Percentiles rank a stretch among this genome's conserved stretches.
Conservation (phyloP, 805 yeast genomes). For the Nakazawaea ishiwadae region DNA sequence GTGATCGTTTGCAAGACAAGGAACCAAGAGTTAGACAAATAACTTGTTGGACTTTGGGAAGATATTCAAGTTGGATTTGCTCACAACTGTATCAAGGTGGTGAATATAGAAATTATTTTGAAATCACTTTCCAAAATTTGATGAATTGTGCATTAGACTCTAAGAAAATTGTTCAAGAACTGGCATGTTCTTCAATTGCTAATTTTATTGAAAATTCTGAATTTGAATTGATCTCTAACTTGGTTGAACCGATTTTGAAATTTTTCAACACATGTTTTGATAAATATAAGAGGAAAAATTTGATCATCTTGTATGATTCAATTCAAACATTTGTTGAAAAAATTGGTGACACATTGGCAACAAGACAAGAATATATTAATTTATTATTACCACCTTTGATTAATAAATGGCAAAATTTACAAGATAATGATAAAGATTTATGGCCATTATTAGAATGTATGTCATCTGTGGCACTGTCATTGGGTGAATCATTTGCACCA, state of each 20-base stretch:
- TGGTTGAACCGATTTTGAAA: constrained; percentile 60
- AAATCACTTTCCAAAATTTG: constrained; percentile 75
- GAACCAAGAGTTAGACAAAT: constrained; percentile 89
- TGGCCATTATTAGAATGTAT: constrained; percentile 94
- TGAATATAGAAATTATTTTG: constrained; percentile 59
- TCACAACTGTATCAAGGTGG: constrained; percentile 61
- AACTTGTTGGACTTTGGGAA: constrained; percentile 90
- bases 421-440: constrained; percentile 76
- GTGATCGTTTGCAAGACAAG: constrained; percentile 67
- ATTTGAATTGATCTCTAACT: constrained; percentile 52
- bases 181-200: constrained; percentile 85
- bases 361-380: constrained; percentile 54
- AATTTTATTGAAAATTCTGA: constrained; percentile 78
- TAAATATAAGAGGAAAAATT: constrained; percentile 75
- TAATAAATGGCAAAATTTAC: constrained; percentile 69
- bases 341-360: constrained; percentile 51
- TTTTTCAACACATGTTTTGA: constrained; percentile 73
- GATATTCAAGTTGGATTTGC: constrained; percentile 81
- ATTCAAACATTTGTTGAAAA: constrained; percentile 85
- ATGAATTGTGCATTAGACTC: constrained; percentile 72
- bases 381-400: constrained; percentile 77
- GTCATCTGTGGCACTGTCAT: constrained; percentile 83
- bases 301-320: constrained; percentile 82
- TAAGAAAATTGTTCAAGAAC: constrained; percentile 92
- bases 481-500: constrained; percentile 82